These are phyloP conservation scores for Xylaria sp. DNA, from an alignment of 2,329 filamentous ascomycete genomes.

Conservation along the genomic window DNA sequence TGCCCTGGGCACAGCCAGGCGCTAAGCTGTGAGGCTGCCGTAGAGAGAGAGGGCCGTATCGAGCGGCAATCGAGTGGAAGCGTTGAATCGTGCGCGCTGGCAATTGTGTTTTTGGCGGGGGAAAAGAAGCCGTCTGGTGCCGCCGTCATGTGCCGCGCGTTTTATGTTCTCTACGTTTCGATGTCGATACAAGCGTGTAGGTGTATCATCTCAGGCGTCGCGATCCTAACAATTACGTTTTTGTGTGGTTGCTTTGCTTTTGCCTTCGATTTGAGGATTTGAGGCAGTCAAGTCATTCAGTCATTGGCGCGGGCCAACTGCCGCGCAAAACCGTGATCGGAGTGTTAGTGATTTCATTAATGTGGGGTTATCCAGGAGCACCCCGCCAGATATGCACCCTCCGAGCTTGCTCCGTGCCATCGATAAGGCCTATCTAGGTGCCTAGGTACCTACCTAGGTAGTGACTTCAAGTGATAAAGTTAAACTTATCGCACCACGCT, in stretches of 20 bases:
- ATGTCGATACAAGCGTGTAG: too few species aligned
- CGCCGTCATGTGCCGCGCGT: background rate
- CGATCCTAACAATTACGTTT: background rate
- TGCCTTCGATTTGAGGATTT: too few species aligned
- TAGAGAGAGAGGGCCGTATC: background rate
- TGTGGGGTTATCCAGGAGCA: slow-evolving; percentile 8
- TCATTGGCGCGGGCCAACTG: background rate
- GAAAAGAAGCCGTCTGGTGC: background rate
- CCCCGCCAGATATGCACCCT: slow-evolving; percentile 3
- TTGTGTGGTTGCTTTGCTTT: background rate
- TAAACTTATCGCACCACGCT: too few species aligned
- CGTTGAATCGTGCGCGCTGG: too few species aligned
- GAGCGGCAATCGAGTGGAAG: background rate
- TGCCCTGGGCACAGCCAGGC: background rate
- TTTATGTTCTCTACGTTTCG: too few species aligned
- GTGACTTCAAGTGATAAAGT: background rate
- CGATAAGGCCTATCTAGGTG: background rate
- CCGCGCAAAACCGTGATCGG: slow-evolving; percentile 17
- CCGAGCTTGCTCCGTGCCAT: background rate
- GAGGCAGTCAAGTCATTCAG: background rate
- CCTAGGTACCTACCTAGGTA: background rate
- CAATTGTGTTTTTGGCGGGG: slow-evolving; percentile 16
- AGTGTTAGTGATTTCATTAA: slow-evolving; percentile 19
- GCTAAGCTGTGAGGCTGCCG: background rate
- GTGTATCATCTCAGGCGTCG: background rate